Base-by-base conservation (phyloP, 768 basidiomycete species). In the Lanmaoa rubissima region DNA sequence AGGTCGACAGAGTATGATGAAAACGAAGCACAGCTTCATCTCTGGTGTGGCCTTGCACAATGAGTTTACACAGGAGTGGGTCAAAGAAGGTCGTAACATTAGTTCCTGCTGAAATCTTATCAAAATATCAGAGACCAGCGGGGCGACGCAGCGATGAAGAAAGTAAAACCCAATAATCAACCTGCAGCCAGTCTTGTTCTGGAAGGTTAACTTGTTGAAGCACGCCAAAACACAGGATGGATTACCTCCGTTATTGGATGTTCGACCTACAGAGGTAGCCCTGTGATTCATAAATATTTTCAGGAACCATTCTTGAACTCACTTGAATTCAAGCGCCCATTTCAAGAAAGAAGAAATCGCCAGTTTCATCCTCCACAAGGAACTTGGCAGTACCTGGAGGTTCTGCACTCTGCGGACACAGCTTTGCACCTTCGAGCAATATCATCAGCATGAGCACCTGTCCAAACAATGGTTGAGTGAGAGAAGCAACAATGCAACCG, bases 321-420 rank as follows among this genome's bases (percentile, higher is more conserved):
- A 77, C 83, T 64, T 86, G 84, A 44, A 87, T 79, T 10, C 86
- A 76, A 0, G 84, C 84, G 58, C 88, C 88, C 81, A 88, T 83
- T 67, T 90, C 87, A 13, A 90, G 74, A 57, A 88, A 90, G 72
- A 77, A 87, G 70, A 85, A 87, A 1, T 74, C 62, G 0, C 75
- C 78, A 1, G 80, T 80, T 0, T 70, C 53, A 43, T 83, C 76
- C 59, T 85, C 79, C 7, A 85, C 82, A 6, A 88, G 73, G 65
- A 84, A 88, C 63, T 90, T 87, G 16, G 88, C 79, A 0, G 86
- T 88, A 4, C 85, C 87, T 80, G 60, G 8, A 24, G 12, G 13
- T 32, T 35, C 21, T 2, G 21, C 21, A 24, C 21, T 24, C 21
- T 24, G 21, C 21, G 21, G 21, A 24, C 21, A 24, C 21, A 24